phyloP scores from a whole-genome alignment of 495 filamentous ascomycete genomes.

The Xylaria venustula region DNA sequence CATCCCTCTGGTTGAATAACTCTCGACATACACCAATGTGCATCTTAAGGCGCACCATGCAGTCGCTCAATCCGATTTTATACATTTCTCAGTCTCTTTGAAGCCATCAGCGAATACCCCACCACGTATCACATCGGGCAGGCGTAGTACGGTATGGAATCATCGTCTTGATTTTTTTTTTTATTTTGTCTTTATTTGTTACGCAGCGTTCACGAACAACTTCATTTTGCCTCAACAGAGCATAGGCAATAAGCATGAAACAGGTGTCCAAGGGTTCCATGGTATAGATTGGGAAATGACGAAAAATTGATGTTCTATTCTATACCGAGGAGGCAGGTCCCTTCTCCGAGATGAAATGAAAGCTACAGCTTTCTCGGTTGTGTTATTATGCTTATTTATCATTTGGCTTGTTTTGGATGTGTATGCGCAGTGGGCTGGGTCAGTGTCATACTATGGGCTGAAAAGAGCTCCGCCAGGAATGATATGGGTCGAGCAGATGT shows the following conservation, averaged over 20 bases:
- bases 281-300: conserved; percentile 34
- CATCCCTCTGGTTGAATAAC: conserved; percentile 4
- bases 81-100: conserved; percentile 7
- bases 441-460: background rate
- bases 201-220: conserved; percentile 13
- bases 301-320: conserved; percentile 25
- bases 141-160: conserved; percentile 6
- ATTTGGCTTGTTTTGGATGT: conserved; percentile 5
- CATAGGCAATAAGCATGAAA: conserved; percentile 26
- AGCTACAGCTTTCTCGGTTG: background rate
- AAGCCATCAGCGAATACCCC: conserved; percentile 12
- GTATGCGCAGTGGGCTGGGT: background rate
- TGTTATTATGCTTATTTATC: background rate
- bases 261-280: conserved; percentile 29
- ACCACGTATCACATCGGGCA: conserved; percentile 6
- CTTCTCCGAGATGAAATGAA: conserved; percentile 11
- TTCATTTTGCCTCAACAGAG: background rate
- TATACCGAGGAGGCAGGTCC: conserved; percentile 9
- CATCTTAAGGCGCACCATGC: background rate
- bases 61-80: background rate
- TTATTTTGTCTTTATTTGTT: background rate
- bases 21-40: background rate
- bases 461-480: background rate
- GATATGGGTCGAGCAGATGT: no score
- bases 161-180: conserved; percentile 7